Base-by-base conservation (phyloP, 106 monocot species). In the Phalaenopsis aphrodite region DNA sequence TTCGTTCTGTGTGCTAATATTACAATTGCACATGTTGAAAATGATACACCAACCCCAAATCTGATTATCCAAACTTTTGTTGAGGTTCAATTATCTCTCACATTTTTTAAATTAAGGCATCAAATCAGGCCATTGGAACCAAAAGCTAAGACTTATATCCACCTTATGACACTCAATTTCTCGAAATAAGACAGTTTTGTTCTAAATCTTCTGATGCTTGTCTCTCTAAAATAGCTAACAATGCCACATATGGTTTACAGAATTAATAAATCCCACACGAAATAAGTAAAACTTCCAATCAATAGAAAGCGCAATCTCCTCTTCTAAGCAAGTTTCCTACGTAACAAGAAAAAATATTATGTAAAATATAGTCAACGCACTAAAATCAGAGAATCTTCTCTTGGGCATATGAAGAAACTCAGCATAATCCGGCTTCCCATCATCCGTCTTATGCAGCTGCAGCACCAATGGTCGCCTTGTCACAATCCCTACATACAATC, bases 401-500 rank as follows among this genome's bases (percentile, higher is more conserved):
- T 79, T 85, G 2, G 85, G 83, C 15, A 77, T 58, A 49, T 88
- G 88, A 46, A 88, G 88, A 72, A 88, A 88, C 88, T 88, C 88
- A 16, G 80, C 88, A 52, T 88, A 88, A 80, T 88, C 88, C 7
- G 80, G 14, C 56, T 83, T 81, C 19, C 83, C 85, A 4, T 56
- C 73, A 1, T 83, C 85, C 21, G 41, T 85, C 82, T 88, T 88
- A 42, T 88, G 88, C 16, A 88, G 85, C 41, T 88, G 88, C 78
- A 88, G 64, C 80, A 88, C 88, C 66, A 88, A 61, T 43, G 88
- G 88, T 80, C 88, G 80, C 81, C 88, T 80, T 48, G 88, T 88
- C 78, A 88, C 88, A 78, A 88, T 88, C 5, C 88, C 88, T 88
- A 42, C 56, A 57, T 21, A 69, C 36, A 69, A 69, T 69, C 36